Evolutionary conservation across 2,329 filamentous ascomycete species (phyloP).

Genomic region (Chalara sp.): DNA sequence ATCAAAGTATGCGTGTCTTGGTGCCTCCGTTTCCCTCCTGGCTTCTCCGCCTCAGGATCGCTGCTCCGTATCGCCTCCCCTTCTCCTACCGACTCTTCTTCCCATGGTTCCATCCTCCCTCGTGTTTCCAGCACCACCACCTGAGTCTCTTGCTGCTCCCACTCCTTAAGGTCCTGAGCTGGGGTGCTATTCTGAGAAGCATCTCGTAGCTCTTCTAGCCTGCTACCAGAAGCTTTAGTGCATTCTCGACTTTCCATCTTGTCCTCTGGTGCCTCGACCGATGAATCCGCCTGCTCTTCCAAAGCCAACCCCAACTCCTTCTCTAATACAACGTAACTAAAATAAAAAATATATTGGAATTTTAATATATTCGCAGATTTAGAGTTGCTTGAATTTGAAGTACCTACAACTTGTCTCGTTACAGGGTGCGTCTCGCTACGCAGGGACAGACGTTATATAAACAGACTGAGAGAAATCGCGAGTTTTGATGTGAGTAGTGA

Average conservation of each 20-base stretch:
- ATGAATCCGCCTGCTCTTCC: neutral
- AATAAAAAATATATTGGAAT: too few relatives aligned
- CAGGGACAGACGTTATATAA: too few relatives aligned
- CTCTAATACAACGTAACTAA: conserved; percentile 2
- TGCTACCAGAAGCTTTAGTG: conserved; percentile 7
- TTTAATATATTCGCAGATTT: too few relatives aligned
- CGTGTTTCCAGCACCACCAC: too few relatives aligned
- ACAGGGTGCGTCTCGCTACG: too few relatives aligned
- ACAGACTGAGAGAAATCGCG: too few relatives aligned
- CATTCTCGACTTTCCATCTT: conserved; percentile 13
- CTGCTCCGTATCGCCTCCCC: too few relatives aligned
- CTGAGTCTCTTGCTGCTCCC: conserved; percentile 7
- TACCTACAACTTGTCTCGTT: too few relatives aligned
- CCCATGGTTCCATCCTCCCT: neutral
- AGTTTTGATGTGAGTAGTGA: too few relatives aligned
- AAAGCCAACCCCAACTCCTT: neutral
- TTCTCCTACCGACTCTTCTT: conserved; percentile 3
- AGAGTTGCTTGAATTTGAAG: too few relatives aligned
- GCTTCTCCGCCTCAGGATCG: neutral
- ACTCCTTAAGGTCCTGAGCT: conserved; percentile 9
- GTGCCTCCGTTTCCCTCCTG: neutral
- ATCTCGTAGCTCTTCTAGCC: conserved; percentile 1
- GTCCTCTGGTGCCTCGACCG: conserved; percentile 9
- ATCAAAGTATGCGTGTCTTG: neutral
- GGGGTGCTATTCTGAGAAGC: conserved; percentile 4